Percentiles rank a stretch among this genome's conserved stretches.
These are phyloP conservation scores for Pisolithus sp. DNA, from an alignment of 768 basidiomycete species.

Conservation along the genomic window DNA sequence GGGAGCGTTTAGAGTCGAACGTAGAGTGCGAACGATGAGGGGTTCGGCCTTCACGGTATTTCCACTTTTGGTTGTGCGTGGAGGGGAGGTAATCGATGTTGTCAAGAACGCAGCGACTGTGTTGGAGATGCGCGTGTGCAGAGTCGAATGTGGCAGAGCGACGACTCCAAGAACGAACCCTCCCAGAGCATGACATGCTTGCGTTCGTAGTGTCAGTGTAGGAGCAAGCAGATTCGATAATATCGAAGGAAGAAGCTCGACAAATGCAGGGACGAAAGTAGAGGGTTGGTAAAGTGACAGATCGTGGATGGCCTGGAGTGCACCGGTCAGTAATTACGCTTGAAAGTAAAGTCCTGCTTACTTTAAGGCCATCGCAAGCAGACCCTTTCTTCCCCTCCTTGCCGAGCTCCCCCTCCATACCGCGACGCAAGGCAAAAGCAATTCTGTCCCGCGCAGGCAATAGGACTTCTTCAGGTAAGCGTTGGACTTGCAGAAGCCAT, in stretches of 20 bases:
- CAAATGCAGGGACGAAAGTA: constrained; percentile 66
- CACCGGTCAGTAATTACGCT: constrained; percentile 7
- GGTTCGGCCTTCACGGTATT: constrained; percentile 37
- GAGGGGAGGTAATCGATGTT: constrained; percentile 29
- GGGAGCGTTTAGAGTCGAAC: constrained; percentile 49
- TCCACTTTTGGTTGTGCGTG: constrained; percentile 27
- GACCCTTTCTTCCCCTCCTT: constrained; percentile 89
- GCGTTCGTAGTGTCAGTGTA: constrained; percentile 56
- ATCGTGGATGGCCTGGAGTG: constrained; percentile 64
- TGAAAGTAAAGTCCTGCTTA: constrained; percentile 22
- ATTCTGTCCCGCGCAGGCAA: constrained; percentile 60
- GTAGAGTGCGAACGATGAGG: constrained; percentile 56
- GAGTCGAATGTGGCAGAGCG: constrained; percentile 37
- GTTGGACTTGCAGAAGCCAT: constrained; percentile 66
- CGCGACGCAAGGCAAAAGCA: constrained; percentile 64
- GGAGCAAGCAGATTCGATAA: constrained; percentile 58
- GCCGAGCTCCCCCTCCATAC: constrained; percentile 77
- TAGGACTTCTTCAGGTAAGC: constrained; percentile 57
- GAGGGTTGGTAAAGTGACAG: constrained; percentile 55
- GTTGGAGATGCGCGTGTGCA: constrained; percentile 50
- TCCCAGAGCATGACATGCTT: constrained; percentile 72
- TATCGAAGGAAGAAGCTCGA: constrained; percentile 52
- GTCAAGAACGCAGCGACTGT: constrained; percentile 45
- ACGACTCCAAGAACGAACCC: constrained; percentile 56
- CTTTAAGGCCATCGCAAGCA: constrained; percentile 71